Conservation (phyloP, 805 yeast species). For the Teunomyces atbi region DNA sequence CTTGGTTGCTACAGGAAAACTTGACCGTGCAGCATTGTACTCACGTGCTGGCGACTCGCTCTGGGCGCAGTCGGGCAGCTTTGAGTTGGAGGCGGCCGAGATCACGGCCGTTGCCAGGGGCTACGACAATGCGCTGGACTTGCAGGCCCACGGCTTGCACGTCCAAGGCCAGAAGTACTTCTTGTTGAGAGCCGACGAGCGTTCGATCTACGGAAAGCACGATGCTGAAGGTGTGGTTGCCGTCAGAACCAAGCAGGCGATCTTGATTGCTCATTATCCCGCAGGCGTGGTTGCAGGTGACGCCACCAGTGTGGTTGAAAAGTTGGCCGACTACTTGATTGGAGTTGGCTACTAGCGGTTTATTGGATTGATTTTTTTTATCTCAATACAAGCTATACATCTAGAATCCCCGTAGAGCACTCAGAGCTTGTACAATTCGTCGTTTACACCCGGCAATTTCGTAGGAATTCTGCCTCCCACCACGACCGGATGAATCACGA, state of each 20-base stretch:
- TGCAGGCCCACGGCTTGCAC: conserved; percentile 86
- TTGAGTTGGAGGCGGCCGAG: conserved; percentile 66
- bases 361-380: not conserved
- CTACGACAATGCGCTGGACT: conserved; percentile 70
- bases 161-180: conserved; percentile 84
- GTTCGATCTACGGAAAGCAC: conserved; percentile 89
- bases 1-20: conserved; percentile 78
- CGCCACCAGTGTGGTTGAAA: conserved; percentile 92
- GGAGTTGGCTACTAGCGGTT: conserved; percentile 72
- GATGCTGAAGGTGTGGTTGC: conserved; percentile 86
- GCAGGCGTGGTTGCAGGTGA: conserved; percentile 90
- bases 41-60: conserved; percentile 92
- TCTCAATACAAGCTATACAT: not conserved
- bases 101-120: conserved; percentile 73
- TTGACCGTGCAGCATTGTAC: conserved; percentile 90
- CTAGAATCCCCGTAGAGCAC: no score
- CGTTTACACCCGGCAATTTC: conserved; percentile 28
- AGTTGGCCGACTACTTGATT: conserved; percentile 91
- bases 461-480: conserved; percentile 37
- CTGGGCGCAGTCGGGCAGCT: conserved; percentile 84
- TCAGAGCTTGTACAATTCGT: conserved; percentile 10
- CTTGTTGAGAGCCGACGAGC: conserved; percentile 82
- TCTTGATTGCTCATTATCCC: conserved; percentile 91
- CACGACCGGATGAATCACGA: conserved; percentile 53
- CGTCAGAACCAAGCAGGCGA: conserved; percentile 92